Conservation (phyloP, 805 yeast genomes). For the Candida suzukii region DNA sequence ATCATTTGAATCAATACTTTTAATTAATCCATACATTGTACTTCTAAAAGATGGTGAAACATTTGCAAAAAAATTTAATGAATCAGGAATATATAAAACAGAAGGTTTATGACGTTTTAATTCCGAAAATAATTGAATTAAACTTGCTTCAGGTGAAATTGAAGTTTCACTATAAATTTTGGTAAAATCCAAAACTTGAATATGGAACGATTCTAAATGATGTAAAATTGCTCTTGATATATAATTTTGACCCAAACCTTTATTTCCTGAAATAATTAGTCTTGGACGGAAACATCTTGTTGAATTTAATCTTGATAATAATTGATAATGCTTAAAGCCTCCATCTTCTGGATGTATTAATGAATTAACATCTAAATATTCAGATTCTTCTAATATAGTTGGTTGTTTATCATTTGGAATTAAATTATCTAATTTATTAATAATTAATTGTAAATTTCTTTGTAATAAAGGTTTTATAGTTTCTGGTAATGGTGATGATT, state of each 20-base stretch:
- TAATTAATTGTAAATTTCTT: constrained; percentile 39
- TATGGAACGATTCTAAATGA: constrained; percentile 80
- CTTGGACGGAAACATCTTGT: constrained; percentile 79
- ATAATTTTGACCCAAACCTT: constrained; percentile 85
- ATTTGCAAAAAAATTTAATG: constrained; percentile 68
- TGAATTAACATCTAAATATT: constrained; percentile 51
- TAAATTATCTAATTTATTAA: constrained; percentile 41
- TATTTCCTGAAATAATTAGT: constrained; percentile 60
- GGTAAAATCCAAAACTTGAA: constrained; percentile 80
- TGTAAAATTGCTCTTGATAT: constrained; percentile 76
- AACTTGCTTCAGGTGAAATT: constrained; percentile 72
- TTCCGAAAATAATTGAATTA: constrained; percentile 80
- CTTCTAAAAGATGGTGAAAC: constrained; percentile 65
- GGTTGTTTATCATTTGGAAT: constrained; percentile 54
- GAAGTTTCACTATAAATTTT: constrained; percentile 71
- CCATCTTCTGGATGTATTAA: constrained; percentile 43
- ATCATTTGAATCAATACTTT: constrained; percentile 65
- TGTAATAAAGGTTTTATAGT: constrained; percentile 58
- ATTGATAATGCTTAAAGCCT: constrained; percentile 64
- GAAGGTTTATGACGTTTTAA: constrained; percentile 88
- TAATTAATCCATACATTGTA: constrained; percentile 61
- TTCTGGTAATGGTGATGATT: constrained; percentile 74
- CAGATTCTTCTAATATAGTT: constrained; percentile 61
- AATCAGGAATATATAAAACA: constrained; percentile 73
- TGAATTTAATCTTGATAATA: constrained; percentile 29